Evolutionary conservation across 2,329 filamentous ascomycete species (phyloP).

Genomic region (Torrubiella hemipterigena): DNA sequence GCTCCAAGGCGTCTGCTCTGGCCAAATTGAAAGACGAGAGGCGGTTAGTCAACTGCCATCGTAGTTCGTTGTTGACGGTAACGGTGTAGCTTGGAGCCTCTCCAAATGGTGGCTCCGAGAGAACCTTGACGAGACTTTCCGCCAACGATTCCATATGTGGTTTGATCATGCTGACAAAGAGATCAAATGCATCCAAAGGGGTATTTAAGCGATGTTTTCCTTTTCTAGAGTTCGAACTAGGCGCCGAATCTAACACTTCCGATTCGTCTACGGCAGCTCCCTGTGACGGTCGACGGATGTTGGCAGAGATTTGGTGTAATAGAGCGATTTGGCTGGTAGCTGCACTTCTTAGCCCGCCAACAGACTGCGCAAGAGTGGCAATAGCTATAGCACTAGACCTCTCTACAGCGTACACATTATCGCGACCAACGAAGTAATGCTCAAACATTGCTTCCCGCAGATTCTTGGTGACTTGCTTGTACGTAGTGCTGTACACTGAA

Average conservation of each 20-base stretch:
- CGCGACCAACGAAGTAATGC: constrained; percentile 65
- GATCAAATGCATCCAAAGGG: constrained; percentile 69
- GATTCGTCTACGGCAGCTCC: no score
- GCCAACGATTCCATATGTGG: constrained; percentile 85
- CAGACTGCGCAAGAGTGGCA: constrained; percentile 69
- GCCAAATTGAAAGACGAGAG: constrained; percentile 61
- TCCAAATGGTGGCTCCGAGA: constrained; percentile 71
- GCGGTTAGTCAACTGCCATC: constrained; percentile 61
- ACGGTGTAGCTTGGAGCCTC: constrained; percentile 52
- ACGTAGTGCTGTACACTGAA: constrained; percentile 46
- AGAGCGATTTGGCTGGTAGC: constrained; percentile 76
- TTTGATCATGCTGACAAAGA: constrained; percentile 74
- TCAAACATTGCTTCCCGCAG: constrained; percentile 75
- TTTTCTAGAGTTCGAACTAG: no score
- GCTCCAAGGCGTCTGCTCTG: constrained; percentile 58
- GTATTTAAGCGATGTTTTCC: no score
- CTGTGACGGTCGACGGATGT: constrained; percentile 78
- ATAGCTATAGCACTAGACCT: constrained; percentile 67
- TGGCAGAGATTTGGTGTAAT: constrained; percentile 53
- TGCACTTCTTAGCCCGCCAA: constrained; percentile 76
- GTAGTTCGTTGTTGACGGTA: constrained; percentile 62
- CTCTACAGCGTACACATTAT: constrained; percentile 64
- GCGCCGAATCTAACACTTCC: no score
- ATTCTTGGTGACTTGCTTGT: constrained; percentile 55
- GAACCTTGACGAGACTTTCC: constrained; percentile 69